A percentile compares a stretch with the other conserved stretches of the same genome.
These are phyloP conservation scores for Cercophora sp. DNA, from an alignment of 495 filamentous ascomycete genomes.

Conservation along the genomic window DNA sequence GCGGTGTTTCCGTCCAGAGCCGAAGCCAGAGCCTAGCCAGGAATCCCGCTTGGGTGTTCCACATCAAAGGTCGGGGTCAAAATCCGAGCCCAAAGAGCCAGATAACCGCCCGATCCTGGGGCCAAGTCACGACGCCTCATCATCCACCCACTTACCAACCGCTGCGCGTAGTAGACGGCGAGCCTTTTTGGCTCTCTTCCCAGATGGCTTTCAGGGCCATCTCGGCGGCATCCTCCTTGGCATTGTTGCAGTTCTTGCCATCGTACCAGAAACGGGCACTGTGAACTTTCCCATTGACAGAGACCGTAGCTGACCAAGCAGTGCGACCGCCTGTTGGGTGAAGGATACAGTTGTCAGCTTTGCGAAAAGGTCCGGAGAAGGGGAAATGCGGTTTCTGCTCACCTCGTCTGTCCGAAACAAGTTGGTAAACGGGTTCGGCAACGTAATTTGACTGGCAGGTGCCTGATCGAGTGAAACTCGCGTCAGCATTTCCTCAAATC, in stretches of 20 bases:
- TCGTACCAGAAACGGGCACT: slow-evolving; percentile 87
- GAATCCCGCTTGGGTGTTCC: too few species aligned
- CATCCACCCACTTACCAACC: slow-evolving; percentile 13
- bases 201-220: slow-evolving; percentile 55
- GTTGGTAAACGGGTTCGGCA: slow-evolving; percentile 58
- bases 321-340: slow-evolving; percentile 73
- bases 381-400: slow-evolving; percentile 25
- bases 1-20: too few species aligned
- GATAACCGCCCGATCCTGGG: too few species aligned
- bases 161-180: slow-evolving; percentile 11
- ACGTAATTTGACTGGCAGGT: slow-evolving; percentile 56
- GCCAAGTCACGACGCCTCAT: too few species aligned
- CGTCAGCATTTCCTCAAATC: too few species aligned
- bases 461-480: too few species aligned
- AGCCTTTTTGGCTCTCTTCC: slow-evolving; percentile 6
- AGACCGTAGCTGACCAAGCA: slow-evolving; percentile 78
- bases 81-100: too few species aligned
- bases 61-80: too few species aligned
- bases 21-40: too few species aligned
- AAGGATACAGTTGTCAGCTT: not conserved
- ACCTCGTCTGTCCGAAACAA: slow-evolving; percentile 78
- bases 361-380: slow-evolving; percentile 1
- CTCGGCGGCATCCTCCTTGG: slow-evolving; percentile 86
- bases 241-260: slow-evolving; percentile 78
- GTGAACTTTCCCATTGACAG: slow-evolving; percentile 51